phyloP scores from a whole-genome alignment of 352 stramenopile genomes.

The Phytophthora megakarya region DNA sequence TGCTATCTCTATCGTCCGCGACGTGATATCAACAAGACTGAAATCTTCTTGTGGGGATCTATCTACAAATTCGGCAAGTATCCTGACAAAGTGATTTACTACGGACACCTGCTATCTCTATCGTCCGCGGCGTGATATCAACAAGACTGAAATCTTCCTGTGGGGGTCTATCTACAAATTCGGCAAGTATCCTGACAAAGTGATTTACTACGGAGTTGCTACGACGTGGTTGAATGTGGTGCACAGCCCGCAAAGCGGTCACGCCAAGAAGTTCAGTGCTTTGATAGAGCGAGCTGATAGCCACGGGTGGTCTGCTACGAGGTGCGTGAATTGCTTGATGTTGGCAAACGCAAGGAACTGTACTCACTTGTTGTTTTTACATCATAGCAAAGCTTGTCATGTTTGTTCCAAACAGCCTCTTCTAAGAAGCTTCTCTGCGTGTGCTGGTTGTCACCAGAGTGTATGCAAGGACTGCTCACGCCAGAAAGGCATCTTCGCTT shows the following conservation, averaged over 20 bases:
- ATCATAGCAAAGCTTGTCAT: slow-evolving; percentile 40
- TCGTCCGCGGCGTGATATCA: slow-evolving; percentile 26
- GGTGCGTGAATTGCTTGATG: slow-evolving; percentile 21
- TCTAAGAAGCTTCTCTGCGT: slow-evolving; percentile 27
- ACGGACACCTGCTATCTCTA: slow-evolving; percentile 44
- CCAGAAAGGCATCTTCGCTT: slow-evolving; percentile 30
- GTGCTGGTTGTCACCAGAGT: slow-evolving; percentile 43
- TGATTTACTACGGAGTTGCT: slow-evolving; percentile 42
- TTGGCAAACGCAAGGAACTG: slow-evolving; percentile 9
- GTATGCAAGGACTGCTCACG: slow-evolving; percentile 46
- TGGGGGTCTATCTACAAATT: slow-evolving; percentile 41
- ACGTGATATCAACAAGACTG: slow-evolving; percentile 34
- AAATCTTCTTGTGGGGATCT: slow-evolving; percentile 41
- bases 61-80: slow-evolving; percentile 39
- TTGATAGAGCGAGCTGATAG: slow-evolving; percentile 30
- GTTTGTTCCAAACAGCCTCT: slow-evolving; percentile 34
- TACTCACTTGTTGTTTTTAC: slow-evolving; percentile 7
- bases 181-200: slow-evolving; percentile 32
- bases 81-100: slow-evolving; percentile 40
- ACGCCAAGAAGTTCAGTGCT: slow-evolving; percentile 40
- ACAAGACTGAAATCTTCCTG: slow-evolving; percentile 43
- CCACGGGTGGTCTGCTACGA: slow-evolving; percentile 26
- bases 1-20: slow-evolving; percentile 39
- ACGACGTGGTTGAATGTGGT: slow-evolving; percentile 41
- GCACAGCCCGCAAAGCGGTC: slow-evolving; percentile 30